Base-by-base conservation (phyloP, 139 green algal species). In the Trebouxia sp. region DNA sequence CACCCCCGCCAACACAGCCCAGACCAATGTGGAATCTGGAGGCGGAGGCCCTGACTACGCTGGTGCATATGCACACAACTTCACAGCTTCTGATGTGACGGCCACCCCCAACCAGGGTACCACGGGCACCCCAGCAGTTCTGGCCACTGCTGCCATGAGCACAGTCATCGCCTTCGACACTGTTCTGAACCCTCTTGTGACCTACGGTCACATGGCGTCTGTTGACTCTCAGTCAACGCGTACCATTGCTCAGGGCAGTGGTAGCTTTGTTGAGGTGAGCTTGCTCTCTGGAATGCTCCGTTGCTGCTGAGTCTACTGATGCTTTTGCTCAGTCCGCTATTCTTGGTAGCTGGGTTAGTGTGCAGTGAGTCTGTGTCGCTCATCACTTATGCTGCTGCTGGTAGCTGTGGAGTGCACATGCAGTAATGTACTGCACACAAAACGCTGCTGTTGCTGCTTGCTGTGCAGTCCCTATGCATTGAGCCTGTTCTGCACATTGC, bases 141-240 rank as follows among this genome's bases (percentile, higher is more conserved):
- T 26, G 12, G n/a, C 26, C 24, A 35, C 55, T 30, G 24, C 55
- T 35, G 55, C 55, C 12, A 26, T 10, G 12, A 65, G 55, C 55
- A 65, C 55, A 37, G 55, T 65, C n/a, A 30, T 65, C 12, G 55
- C 55, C 24, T 65, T 65, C 35, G 55, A 65, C 55, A 65, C 55
- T 65, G 55, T 65, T 5, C 55, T 65, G 55, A 65, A 65, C 24
- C 22, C 55, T 65, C 26, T 26, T 65, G 55, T 65, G 55, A 26
- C 35, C 26, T 65, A 65, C n/a, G 55, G 55, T 26, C 12, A 32
- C 55, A 65, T 65, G 55, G n/a, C 55, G 12, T 28, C 55, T 38
- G 55, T 65, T 9, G 12, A 65, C 55, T 37, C 55, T 15, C 11
- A 24, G 5, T 65, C 55, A 14, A 65, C 11, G 26, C 55, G 55